phyloP scores from a whole-genome alignment of 805 yeast species.

The Starmerella ratchasimensis region DNA sequence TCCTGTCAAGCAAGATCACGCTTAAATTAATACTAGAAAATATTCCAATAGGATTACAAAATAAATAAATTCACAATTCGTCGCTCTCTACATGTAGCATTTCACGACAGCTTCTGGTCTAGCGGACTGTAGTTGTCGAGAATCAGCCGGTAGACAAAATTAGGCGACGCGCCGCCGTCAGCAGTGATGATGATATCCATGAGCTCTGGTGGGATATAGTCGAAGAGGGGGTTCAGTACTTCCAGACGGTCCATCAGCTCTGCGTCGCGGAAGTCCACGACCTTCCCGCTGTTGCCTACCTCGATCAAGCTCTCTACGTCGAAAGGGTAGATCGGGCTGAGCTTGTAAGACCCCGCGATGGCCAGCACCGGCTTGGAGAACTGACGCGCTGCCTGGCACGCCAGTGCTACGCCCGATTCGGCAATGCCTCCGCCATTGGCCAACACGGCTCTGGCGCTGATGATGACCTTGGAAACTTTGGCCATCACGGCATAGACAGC shows the following conservation, averaged over 20 bases:
- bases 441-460: slow-evolving; percentile 84
- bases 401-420: slow-evolving; percentile 80
- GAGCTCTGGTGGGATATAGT: slow-evolving; percentile 85
- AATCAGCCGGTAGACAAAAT: slow-evolving; percentile 87
- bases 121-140: slow-evolving; percentile 83
- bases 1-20: too few relatives aligned
- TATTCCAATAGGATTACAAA: too few relatives aligned
- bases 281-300: slow-evolving; percentile 87
- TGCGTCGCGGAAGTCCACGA: slow-evolving; percentile 60
- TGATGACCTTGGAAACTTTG: slow-evolving; percentile 86
- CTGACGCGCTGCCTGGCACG: slow-evolving; percentile 90
- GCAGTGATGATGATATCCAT: slow-evolving; percentile 90
- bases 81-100: too few relatives aligned
- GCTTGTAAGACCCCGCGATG: slow-evolving; percentile 84
- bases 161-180: slow-evolving; percentile 93
- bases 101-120: slow-evolving; percentile 33
- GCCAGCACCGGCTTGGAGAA: slow-evolving; percentile 93
- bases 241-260: slow-evolving; percentile 57
- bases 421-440: slow-evolving; percentile 94
- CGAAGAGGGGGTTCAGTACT: slow-evolving; percentile 77
- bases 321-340: slow-evolving; percentile 85
- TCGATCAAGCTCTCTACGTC: slow-evolving; percentile 72
- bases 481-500: slow-evolving; percentile 93
- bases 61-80: too few relatives aligned
- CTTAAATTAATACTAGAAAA: too few relatives aligned